Evolutionary conservation across 129 eudicot genomes (phyloP).

Genomic region (Oenanthe sinensis): DNA sequence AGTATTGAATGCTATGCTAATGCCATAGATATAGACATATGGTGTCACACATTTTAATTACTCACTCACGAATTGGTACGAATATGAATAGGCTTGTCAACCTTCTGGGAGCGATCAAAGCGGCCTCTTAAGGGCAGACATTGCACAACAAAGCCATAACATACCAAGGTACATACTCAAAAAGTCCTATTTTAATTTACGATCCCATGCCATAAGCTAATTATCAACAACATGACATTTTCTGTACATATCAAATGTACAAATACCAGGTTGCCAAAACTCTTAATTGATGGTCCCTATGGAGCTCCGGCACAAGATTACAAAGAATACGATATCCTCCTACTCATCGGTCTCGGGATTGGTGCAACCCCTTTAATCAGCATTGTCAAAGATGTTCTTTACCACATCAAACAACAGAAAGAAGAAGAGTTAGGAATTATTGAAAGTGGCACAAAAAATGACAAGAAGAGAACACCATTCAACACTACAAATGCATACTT

Average conservation of each 20-base stretch:
- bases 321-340: slow-evolving; percentile 51
- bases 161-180: slow-evolving; percentile 28
- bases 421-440: slow-evolving; percentile 26
- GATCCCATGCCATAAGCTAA: neutral
- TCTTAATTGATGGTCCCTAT: slow-evolving; percentile 58
- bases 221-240: neutral
- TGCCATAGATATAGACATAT: neutral
- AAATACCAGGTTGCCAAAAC: slow-evolving; percentile 38
- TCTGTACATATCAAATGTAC: neutral
- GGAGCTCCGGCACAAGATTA: slow-evolving; percentile 84
- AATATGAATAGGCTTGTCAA: slow-evolving; percentile 28
- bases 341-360: slow-evolving; percentile 61
- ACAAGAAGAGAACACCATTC: neutral
- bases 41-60: neutral
- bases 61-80: neutral
- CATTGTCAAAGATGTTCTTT: slow-evolving; percentile 51
- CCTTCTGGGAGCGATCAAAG: slow-evolving; percentile 44
- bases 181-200: neutral
- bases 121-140: slow-evolving; percentile 50
- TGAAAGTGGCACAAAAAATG: slow-evolving; percentile 11
- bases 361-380: slow-evolving; percentile 71
- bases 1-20: too few relatives aligned
- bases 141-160: slow-evolving; percentile 13
- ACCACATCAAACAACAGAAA: slow-evolving; percentile 39
- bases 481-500: slow-evolving; percentile 46